phyloP scores from a whole-genome alignment of 1,139 yeast species.

The Pichia cactophila region DNA sequence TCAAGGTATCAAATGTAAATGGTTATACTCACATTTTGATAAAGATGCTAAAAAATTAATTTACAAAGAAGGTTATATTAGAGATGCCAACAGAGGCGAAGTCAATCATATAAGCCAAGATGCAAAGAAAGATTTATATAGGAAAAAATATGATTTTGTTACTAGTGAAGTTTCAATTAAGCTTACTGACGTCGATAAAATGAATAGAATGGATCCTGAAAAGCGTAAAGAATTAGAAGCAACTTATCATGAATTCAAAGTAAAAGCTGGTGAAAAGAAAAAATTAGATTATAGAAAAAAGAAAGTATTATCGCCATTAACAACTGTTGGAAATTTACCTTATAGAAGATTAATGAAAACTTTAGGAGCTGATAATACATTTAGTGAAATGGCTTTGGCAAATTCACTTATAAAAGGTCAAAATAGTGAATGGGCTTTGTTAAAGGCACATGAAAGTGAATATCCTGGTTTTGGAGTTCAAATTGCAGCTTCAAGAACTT shows the following conservation, averaged over 20 bases:
- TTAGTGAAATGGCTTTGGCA: slow-evolving; percentile 90
- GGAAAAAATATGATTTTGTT: slow-evolving; percentile 52
- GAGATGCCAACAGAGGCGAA: slow-evolving; percentile 42
- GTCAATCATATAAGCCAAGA: slow-evolving; percentile 54
- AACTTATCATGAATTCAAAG: slow-evolving; percentile 70
- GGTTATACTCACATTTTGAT: slow-evolving; percentile 71
- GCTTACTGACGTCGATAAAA: slow-evolving; percentile 24
- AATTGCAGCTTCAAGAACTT: slow-evolving; percentile 82
- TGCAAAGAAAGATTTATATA: slow-evolving; percentile 50
- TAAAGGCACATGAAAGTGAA: slow-evolving; percentile 80
- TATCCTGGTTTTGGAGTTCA: slow-evolving; percentile 90
- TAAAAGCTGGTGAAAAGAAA: slow-evolving; percentile 75
- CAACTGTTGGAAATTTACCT: slow-evolving; percentile 96
- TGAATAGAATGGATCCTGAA: slow-evolving; percentile 22
- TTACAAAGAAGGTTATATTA: slow-evolving; percentile 23
- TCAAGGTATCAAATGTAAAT: slow-evolving; percentile 84
- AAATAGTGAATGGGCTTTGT: slow-evolving; percentile 95
- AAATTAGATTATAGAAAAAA: slow-evolving; percentile 58
- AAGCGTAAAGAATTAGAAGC: slow-evolving; percentile 35
- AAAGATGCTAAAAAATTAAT: slow-evolving; percentile 40
- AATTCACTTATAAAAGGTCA: slow-evolving; percentile 83
- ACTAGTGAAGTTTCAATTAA: slow-evolving; percentile 40
- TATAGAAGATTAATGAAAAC: slow-evolving; percentile 88
- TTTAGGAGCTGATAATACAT: slow-evolving; percentile 88
- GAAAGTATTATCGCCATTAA: slow-evolving; percentile 87